These are phyloP conservation scores for Populus deltoides DNA, from an alignment of 345 rosid genomes.

Conservation along the genomic window DNA sequence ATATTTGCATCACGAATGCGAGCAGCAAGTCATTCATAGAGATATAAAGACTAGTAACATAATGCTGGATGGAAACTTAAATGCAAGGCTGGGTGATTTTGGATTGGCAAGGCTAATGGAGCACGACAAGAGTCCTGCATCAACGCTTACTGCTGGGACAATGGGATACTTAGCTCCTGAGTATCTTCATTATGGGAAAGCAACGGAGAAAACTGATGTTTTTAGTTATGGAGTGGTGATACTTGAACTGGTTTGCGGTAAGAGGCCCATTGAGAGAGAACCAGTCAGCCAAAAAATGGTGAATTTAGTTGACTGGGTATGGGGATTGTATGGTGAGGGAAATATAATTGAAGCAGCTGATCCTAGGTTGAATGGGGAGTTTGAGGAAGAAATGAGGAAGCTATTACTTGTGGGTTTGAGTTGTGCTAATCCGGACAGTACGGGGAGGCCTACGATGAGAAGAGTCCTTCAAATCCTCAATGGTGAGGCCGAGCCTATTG, in stretches of 20 bases:
- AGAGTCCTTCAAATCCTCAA: slow-evolving; percentile 80
- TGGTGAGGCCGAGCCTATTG: slow-evolving; percentile 52
- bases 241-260: slow-evolving; percentile 86
- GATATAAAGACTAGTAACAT: slow-evolving; percentile 87
- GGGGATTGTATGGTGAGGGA: slow-evolving; percentile 73
- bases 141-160: slow-evolving; percentile 91
- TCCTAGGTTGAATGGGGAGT: slow-evolving; percentile 57
- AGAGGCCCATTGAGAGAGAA: slow-evolving; percentile 89
- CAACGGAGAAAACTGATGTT: slow-evolving; percentile 82
- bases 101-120: slow-evolving; percentile 94
- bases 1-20: slow-evolving; percentile 91
- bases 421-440: slow-evolving; percentile 81
- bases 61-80: slow-evolving; percentile 82
- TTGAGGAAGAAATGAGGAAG: slow-evolving; percentile 70
- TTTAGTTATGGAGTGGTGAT: slow-evolving; percentile 89
- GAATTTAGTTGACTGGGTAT: slow-evolving; percentile 92
- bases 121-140: slow-evolving; percentile 87
- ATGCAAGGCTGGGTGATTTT: slow-evolving; percentile 85
- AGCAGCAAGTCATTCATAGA: slow-evolving; percentile 89
- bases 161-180: slow-evolving; percentile 99
- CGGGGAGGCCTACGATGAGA: slow-evolving; percentile 75
- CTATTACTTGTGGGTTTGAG: slow-evolving; percentile 74
- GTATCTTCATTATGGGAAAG: slow-evolving; percentile 89
- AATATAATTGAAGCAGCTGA: slow-evolving; percentile 75
- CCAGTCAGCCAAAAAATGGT: slow-evolving; percentile 53